These are phyloP conservation scores for Nakazawaea molendinolei DNA, from an alignment of 805 yeast genomes.

Conservation along the genomic window DNA sequence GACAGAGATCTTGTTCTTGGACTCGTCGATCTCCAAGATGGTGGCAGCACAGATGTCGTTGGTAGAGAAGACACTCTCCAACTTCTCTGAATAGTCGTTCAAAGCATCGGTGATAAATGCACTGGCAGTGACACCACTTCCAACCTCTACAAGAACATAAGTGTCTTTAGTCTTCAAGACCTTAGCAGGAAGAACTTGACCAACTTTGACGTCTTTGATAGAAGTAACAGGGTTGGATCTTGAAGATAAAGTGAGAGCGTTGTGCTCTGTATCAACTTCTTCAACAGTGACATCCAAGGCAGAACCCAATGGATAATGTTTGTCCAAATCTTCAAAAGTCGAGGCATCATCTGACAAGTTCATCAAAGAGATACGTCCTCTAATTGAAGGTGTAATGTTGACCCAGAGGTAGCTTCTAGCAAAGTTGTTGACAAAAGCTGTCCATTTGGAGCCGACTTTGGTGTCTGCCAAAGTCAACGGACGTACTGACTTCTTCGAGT, in stretches of 20 bases:
- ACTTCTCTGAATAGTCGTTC: constrained; percentile 51
- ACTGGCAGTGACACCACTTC: constrained; percentile 54
- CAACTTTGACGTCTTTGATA: constrained; percentile 45
- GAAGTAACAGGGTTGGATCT: constrained; percentile 35
- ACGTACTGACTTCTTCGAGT: constrained; percentile 16
- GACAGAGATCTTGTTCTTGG: constrained; percentile 50
- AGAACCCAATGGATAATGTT: constrained; percentile 64
- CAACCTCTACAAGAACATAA: constrained; percentile 62
- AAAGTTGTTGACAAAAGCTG: constrained; percentile 61
- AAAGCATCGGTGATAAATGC: constrained; percentile 74
- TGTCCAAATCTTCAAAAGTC: constrained; percentile 40
- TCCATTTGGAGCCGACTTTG: constrained; percentile 40
- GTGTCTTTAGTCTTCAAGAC: constrained; percentile 51
- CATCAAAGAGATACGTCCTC: constrained; percentile 60
- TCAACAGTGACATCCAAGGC: constrained; percentile 56
- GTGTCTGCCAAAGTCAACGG: constrained; percentile 35
- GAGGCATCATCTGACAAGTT: constrained; percentile 54
- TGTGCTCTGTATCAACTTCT: constrained; percentile 46
- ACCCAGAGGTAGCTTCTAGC: constrained; percentile 60
- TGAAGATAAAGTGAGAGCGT: constrained; percentile 41
- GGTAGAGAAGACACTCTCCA: constrained; percentile 40
- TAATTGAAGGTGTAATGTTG: constrained; percentile 58
- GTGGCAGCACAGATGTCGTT: constrained; percentile 56
- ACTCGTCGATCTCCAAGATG: constrained; percentile 38
- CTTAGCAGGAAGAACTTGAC: constrained; percentile 53